Evolutionary conservation across 371 early-diverging fungal genomes (phyloP).

Genomic region (Mortierella sp.): DNA sequence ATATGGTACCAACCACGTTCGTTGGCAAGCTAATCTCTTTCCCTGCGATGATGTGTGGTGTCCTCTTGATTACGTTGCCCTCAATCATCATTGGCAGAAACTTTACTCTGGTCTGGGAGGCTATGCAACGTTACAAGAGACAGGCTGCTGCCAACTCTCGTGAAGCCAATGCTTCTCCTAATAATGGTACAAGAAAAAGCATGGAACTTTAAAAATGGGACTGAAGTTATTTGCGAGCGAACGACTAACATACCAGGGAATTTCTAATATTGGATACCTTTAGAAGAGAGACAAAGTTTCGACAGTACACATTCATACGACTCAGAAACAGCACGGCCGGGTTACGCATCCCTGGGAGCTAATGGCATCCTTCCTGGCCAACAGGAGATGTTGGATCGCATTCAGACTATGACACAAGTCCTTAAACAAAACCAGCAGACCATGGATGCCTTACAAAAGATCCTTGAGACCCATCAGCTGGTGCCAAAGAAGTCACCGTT

Average conservation of each 20-base stretch:
- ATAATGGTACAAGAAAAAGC: conserved; percentile 17
- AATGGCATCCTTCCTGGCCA: conserved; percentile 38
- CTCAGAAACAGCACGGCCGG: conserved; percentile 14
- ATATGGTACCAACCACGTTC: conserved; percentile 87
- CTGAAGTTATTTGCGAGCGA: neutral
- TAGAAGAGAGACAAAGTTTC: conserved; percentile 39
- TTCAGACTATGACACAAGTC: conserved; percentile 60
- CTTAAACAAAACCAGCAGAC: conserved; percentile 67
- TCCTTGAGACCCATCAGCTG: conserved; percentile 58
- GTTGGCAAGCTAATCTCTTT: conserved; percentile 87
- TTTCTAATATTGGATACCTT: neutral
- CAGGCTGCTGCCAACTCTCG: conserved; percentile 35
- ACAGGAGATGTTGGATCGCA: conserved; percentile 56
- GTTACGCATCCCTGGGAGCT: conserved; percentile 27
- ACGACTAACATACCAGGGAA: too few species aligned
- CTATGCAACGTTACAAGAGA: conserved; percentile 64
- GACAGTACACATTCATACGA: conserved; percentile 45
- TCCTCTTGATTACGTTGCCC: conserved; percentile 86
- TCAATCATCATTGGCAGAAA: conserved; percentile 91
- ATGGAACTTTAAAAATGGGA: neutral
- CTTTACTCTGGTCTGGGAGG: conserved; percentile 89
- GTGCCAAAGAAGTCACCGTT: conserved; percentile 52
- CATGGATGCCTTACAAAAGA: conserved; percentile 60
- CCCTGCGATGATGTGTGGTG: conserved; percentile 88
- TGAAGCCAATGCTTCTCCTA: conserved; percentile 9